phyloP scores from a whole-genome alignment of 257 asterid species.

The Solanum verrucosum region DNA sequence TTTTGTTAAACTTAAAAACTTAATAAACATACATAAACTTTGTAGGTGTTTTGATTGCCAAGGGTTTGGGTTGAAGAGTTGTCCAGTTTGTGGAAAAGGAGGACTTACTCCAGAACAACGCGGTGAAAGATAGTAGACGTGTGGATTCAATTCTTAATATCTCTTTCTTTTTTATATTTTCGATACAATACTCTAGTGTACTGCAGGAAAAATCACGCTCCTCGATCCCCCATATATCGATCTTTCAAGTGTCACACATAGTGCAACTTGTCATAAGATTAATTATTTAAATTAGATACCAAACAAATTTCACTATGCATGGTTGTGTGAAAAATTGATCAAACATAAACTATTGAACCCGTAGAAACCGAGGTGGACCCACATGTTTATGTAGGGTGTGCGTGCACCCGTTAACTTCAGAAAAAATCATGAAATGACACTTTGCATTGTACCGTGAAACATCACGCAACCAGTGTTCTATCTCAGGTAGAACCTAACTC shows the following conservation, averaged over 20 bases:
- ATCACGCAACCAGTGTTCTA: not conserved
- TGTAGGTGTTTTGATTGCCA: conserved; percentile 83
- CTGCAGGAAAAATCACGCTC: not conserved
- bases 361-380: no score
- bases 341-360: not conserved
- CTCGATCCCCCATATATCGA: not conserved
- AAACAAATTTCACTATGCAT: not conserved
- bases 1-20: not conserved
- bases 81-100: conserved; percentile 73
- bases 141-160: not conserved
- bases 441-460: not conserved
- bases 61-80: conserved; percentile 80
- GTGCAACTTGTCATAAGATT: not conserved
- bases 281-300: not conserved
- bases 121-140: conserved; percentile 50
- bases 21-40: not conserved
- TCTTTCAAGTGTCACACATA: not conserved
- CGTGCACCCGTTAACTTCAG: not conserved
- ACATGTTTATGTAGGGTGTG: not conserved
- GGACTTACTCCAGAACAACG: conserved; percentile 92
- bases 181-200: not conserved
- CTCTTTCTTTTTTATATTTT: not conserved
- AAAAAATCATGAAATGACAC: not conserved
- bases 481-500: not conserved
- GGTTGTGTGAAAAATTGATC: not conserved